Evolutionary conservation across 1,284 basidiomycete genomes (phyloP).

Genomic region (Polyporus tsugae): DNA sequence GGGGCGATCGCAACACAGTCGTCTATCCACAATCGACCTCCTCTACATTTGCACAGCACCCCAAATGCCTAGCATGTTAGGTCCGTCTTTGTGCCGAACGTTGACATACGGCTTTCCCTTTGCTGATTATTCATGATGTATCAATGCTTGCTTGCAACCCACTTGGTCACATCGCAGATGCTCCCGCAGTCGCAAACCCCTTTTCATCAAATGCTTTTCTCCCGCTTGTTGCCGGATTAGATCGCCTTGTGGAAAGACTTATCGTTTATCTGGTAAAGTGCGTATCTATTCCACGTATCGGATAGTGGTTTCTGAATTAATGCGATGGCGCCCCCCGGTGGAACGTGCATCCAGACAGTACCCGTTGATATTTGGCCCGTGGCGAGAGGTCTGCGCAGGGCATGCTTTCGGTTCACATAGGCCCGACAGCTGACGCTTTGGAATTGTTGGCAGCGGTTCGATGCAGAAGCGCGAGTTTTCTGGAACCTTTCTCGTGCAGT

Average conservation of each 20-base stretch:
- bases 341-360: constrained; percentile 59
- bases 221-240: constrained; percentile 49
- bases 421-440: constrained; percentile 6
- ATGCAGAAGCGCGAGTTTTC: constrained; percentile 58
- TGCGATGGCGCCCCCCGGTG: neutral
- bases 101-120: neutral
- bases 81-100: constrained; percentile 12
- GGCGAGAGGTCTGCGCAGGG: constrained; percentile 58
- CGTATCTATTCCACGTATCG: constrained; percentile 22
- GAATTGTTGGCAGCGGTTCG: constrained; percentile 57
- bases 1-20: constrained; percentile 45
- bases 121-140: neutral
- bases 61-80: constrained; percentile 16
- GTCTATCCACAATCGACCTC: constrained; percentile 59
- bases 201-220: constrained; percentile 38
- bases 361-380: constrained; percentile 76
- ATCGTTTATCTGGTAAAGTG: constrained; percentile 69
- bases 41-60: constrained; percentile 57
- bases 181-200: constrained; percentile 29
- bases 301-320: neutral
- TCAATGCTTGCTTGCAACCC: neutral
- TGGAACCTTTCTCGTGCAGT: constrained; percentile 60
- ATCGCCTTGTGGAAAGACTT: constrained; percentile 61
- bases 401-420: constrained; percentile 18
- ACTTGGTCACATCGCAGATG: constrained; percentile 16